Evolutionary conservation across 495 filamentous ascomycete genomes (phyloP).

Genomic region (Talaromyces borbonicus): DNA sequence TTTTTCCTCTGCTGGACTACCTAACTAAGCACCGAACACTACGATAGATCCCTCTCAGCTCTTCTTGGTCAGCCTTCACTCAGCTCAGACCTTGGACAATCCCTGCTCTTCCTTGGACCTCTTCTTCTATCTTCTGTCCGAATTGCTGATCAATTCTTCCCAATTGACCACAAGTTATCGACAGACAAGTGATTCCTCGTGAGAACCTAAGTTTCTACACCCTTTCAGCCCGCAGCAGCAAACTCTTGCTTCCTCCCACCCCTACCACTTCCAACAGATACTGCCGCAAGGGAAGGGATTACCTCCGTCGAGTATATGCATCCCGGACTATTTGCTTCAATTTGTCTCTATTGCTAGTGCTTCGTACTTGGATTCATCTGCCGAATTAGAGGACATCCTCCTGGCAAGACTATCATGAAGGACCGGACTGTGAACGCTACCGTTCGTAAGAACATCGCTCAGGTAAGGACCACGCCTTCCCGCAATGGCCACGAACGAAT

Average conservation of each 20-base stretch:
- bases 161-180: background rate
- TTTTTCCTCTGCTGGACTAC: constrained; percentile 1
- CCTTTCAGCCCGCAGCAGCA: background rate
- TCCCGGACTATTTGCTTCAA: background rate
- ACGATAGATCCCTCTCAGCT: background rate
- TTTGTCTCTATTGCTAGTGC: background rate
- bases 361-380: background rate
- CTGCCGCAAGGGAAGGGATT: background rate
- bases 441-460: constrained; percentile 55
- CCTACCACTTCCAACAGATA: background rate
- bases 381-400: background rate
- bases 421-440: constrained; percentile 13
- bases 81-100: background rate
- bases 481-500: too few relatives aligned
- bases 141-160: background rate
- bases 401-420: background rate
- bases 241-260: constrained; percentile 1
- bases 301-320: background rate
- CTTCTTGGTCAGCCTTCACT: background rate
- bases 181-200: background rate
- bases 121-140: background rate
- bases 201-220: background rate
- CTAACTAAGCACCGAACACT: too few relatives aligned
- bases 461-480: constrained; percentile 46
- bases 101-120: background rate